These are phyloP conservation scores for Botryotinia globosa DNA, from an alignment of 2,329 filamentous ascomycete genomes.

Conservation along the genomic window DNA sequence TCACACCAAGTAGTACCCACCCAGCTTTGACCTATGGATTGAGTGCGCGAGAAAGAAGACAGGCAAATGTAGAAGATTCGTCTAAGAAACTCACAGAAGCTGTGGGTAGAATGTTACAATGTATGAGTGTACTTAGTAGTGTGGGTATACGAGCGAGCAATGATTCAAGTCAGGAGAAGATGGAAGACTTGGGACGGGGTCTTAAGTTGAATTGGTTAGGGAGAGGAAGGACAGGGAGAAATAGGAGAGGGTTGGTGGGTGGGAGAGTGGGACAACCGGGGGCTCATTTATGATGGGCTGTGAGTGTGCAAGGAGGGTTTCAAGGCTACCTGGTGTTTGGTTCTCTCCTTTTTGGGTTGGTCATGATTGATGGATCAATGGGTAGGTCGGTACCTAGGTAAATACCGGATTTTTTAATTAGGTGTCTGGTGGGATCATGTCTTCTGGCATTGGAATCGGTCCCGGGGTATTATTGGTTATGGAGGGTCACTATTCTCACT, in stretches of 20 bases:
- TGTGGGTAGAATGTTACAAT: constrained; percentile 93
- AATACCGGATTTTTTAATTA: background rate
- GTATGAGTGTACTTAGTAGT: constrained; percentile 83
- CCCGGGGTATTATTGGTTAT: background rate
- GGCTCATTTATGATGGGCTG: background rate
- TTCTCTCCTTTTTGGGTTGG: background rate
- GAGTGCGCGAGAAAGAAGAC: constrained; percentile 25
- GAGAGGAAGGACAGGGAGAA: constrained; percentile 81
- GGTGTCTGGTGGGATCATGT: constrained; percentile 12
- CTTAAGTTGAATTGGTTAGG: constrained; percentile 98
- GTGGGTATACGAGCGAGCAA: constrained; percentile 51
- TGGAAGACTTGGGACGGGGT: constrained; percentile 79
- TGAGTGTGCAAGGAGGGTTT: background rate
- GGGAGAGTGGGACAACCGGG: constrained; percentile 30
- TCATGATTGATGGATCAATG: constrained; percentile 3
- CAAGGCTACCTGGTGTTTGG: background rate
- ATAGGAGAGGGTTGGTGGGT: constrained; percentile 79
- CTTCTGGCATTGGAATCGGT: constrained; percentile 9
- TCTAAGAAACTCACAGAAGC: constrained; percentile 83
- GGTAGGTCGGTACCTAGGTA: background rate
- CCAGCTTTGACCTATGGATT: constrained; percentile 21
- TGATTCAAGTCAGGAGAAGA: constrained; percentile 72
- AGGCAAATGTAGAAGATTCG: constrained; percentile 59
- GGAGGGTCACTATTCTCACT: background rate
- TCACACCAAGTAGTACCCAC: constrained; percentile 35